phyloP scores from a whole-genome alignment of 305 asterid genomes.

The Fraxinus nigra region DNA sequence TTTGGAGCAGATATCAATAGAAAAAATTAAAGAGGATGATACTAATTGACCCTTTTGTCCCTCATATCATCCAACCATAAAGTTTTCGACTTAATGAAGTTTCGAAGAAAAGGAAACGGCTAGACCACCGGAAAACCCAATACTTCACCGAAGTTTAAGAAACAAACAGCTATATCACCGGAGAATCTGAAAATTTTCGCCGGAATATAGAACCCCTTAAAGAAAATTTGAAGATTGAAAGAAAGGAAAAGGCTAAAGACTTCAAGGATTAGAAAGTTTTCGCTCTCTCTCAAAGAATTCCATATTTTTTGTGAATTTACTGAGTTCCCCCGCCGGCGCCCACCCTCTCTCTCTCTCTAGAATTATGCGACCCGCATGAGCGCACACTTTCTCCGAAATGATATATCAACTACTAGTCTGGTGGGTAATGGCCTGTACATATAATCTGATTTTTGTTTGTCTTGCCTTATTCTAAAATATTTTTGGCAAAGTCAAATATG shows the following conservation, averaged over 20 bases:
- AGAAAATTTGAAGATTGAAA: background rate
- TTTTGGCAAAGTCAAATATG: background rate
- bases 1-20: slow-evolving; percentile 23
- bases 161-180: slow-evolving; percentile 23
- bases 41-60: slow-evolving; percentile 30
- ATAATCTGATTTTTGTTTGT: background rate
- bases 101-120: slow-evolving; percentile 25
- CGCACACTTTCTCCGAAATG: slow-evolving; percentile 5
- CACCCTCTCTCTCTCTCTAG: background rate
- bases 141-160: slow-evolving; percentile 27
- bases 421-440: background rate
- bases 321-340: background rate
- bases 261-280: slow-evolving; percentile 5
- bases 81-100: slow-evolving; percentile 23
- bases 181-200: slow-evolving; percentile 17
- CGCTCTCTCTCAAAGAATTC: slow-evolving; percentile 30
- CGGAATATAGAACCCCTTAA: slow-evolving; percentile 9
- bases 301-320: slow-evolving; percentile 22
- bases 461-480: background rate
- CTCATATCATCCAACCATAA: slow-evolving; percentile 22
- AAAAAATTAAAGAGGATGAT: slow-evolving; percentile 24
- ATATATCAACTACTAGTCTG: background rate
- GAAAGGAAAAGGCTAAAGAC: background rate
- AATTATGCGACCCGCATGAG: slow-evolving; percentile 22
- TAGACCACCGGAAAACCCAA: slow-evolving; percentile 25